phyloP scores from a whole-genome alignment of 2,329 filamentous ascomycete genomes.

The Penicillium nordicum region DNA sequence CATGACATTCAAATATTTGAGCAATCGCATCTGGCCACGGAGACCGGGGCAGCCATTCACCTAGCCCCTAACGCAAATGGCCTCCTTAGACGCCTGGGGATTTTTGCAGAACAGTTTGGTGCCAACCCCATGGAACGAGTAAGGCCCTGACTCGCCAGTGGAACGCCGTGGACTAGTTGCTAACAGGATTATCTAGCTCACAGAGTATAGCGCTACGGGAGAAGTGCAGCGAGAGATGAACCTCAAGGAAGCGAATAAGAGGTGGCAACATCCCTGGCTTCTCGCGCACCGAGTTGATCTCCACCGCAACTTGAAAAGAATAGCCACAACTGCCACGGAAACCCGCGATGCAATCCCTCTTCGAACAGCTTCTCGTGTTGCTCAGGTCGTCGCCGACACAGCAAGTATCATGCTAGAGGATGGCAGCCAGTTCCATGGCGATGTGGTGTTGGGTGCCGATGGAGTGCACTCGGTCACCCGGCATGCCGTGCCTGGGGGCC shows the following conservation, averaged over 20 bases:
- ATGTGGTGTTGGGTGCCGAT: constrained; percentile 55
- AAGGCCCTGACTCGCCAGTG: neutral
- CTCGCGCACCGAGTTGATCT: constrained; percentile 54
- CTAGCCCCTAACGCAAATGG: neutral
- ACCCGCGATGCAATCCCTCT: constrained; percentile 41
- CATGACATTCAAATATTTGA: neutral
- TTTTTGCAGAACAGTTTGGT: neutral
- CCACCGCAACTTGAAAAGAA: constrained; percentile 51
- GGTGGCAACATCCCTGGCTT: constrained; percentile 43
- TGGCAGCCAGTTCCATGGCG: constrained; percentile 45
- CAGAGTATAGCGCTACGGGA: neutral
- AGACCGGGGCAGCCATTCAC: neutral
- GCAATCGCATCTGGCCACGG: neutral
- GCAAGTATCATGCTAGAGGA: constrained; percentile 47
- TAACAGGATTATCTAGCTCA: neutral
- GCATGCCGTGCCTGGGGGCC: constrained; percentile 24
- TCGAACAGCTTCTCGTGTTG: constrained; percentile 43
- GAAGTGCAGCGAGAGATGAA: neutral
- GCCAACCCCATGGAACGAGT: neutral
- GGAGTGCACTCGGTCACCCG: constrained; percentile 45
- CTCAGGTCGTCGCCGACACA: constrained; percentile 42
- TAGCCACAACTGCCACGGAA: constrained; percentile 41
- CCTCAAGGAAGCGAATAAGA: neutral
- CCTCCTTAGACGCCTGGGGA: neutral
- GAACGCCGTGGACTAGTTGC: neutral